phyloP scores from a whole-genome alignment of 2,329 filamentous ascomycete genomes.

The Cyclaneusma minus region DNA sequence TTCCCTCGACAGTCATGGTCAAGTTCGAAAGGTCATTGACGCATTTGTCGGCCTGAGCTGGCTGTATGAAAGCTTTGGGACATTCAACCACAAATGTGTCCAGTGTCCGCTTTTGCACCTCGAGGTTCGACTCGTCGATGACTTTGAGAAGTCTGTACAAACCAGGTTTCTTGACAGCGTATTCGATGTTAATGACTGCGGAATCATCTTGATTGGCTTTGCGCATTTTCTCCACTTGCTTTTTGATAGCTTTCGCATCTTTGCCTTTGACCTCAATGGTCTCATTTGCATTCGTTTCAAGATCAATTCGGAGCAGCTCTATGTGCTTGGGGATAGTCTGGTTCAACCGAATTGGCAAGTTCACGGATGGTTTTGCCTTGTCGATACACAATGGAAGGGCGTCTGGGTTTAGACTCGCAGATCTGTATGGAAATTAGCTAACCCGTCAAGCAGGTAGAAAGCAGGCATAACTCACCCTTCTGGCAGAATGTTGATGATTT shows the following conservation, averaged over 20 bases:
- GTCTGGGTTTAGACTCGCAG: slow-evolving; percentile 75
- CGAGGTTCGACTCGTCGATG: slow-evolving; percentile 83
- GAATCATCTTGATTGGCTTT: slow-evolving; percentile 38
- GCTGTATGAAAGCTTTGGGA: slow-evolving; percentile 61
- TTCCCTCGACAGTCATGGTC: slow-evolving; percentile 69
- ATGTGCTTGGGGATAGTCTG: slow-evolving; percentile 80
- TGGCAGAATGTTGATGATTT: slow-evolving; percentile 93
- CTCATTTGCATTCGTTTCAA: slow-evolving; percentile 68
- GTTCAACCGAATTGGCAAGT: slow-evolving; percentile 81
- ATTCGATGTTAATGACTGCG: slow-evolving; percentile 51
- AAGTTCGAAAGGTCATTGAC: slow-evolving; percentile 79
- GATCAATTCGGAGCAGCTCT: slow-evolving; percentile 74
- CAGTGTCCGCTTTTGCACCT: slow-evolving; percentile 62
- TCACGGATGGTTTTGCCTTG: slow-evolving; percentile 38
- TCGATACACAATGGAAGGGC: slow-evolving; percentile 70
- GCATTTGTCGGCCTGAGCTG: slow-evolving; percentile 54
- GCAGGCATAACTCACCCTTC: slow-evolving; percentile 49
- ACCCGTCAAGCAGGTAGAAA: neutral
- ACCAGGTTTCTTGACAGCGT: slow-evolving; percentile 70
- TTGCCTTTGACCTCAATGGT: slow-evolving; percentile 58
- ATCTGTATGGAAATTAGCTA: slow-evolving; percentile 31
- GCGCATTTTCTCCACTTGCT: slow-evolving; percentile 45
- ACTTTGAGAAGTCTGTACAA: slow-evolving; percentile 77
- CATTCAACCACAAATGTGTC: slow-evolving; percentile 79
- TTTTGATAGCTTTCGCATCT: slow-evolving; percentile 62